Evolutionary conservation across 306 rosid species (phyloP), one percentile per base, ranked within the genome.

Genomic region (Fragaria ananassa): DNA sequence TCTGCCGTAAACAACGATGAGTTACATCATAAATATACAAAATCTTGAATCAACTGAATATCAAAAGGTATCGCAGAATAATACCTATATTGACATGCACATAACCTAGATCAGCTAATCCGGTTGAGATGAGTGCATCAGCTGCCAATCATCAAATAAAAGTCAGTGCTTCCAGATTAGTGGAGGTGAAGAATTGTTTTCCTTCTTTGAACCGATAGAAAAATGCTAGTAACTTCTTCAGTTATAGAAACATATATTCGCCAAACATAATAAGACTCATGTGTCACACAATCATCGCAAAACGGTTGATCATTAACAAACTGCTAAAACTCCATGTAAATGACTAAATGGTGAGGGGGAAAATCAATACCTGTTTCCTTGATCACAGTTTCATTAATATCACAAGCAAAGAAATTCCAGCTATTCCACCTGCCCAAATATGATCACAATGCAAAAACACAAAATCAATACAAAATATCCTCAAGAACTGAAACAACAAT

Each of bases 401-500:
- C 83, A 90, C 99, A 95, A 51, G 97, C 97, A 77, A 90, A 95
- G 86, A 95, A 95, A 84, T 95, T 95, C 99, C 99, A 95, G 89
- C 99, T 95, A 84, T 92, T 95, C 99, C 99, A 95, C 78, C 99
- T 95, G 82, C 83, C 53, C 67, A 71, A 45, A 81, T 73, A 79
- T 25, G 37, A 27, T 77, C n/a, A 67, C 71, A 71, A 49, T 4
- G 27, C 23, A 6, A 17, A 35, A 8, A 46, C 44, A 17, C 67
- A 67, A 8, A 18, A 23, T 29, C n/a, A 23, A 37, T 15, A 74
- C 18, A 15, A 18, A 71, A 71, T 3, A 13, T 68, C n/a, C 11
- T 53, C 58, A 17, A 5, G 1, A 65, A 23, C 4, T 12, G 21
- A 61, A 49, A 15, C 49, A 44, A 68, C 18, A 49, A 21, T 34